phyloP scores from a whole-genome alignment of 1,139 yeast genomes.

The Saccharomycopsis hybrid region DNA sequence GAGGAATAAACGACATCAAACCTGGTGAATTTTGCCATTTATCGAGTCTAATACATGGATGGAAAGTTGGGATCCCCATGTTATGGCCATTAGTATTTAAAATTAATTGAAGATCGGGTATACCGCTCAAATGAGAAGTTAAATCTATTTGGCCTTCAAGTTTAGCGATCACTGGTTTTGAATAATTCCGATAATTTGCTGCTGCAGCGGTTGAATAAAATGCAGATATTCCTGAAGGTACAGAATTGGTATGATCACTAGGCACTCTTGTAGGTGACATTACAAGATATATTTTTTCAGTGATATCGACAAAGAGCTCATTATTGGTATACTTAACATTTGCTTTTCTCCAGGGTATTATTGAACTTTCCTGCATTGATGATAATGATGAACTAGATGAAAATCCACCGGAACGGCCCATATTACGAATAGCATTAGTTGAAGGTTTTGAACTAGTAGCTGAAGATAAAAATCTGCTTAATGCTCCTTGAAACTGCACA shows the following conservation, averaged over 20 bases:
- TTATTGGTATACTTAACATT: constrained; percentile 63
- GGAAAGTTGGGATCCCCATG: constrained; percentile 42
- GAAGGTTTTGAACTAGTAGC: constrained; percentile 23
- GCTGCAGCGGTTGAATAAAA: constrained; percentile 26
- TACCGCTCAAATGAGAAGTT: constrained; percentile 65
- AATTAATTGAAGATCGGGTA: constrained; percentile 60
- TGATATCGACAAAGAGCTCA: constrained; percentile 75
- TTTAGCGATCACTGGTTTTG: constrained; percentile 47
- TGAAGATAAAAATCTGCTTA: constrained; percentile 37
- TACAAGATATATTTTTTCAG: constrained; percentile 50
- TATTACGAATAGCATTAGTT: constrained; percentile 18
- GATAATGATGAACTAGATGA: constrained; percentile 1
- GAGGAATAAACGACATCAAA: constrained; percentile 56
- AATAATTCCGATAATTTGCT: constrained; percentile 19
- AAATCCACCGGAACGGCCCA: constrained; percentile 1
- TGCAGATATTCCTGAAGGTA: constrained; percentile 26
- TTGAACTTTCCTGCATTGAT: constrained; percentile 24
- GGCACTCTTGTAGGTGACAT: constrained; percentile 27
- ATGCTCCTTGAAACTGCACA: constrained; percentile 50
- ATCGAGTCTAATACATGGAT: constrained; percentile 36
- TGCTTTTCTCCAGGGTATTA: constrained; percentile 69
- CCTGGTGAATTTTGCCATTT: constrained; percentile 39
- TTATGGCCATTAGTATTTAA: constrained; percentile 41
- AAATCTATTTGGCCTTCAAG: constrained; percentile 62
- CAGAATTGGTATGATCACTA: constrained; percentile 11